phyloP scores from a whole-genome alignment of 169 alveolate genomes.

The Plasmodium gonderi region DNA sequence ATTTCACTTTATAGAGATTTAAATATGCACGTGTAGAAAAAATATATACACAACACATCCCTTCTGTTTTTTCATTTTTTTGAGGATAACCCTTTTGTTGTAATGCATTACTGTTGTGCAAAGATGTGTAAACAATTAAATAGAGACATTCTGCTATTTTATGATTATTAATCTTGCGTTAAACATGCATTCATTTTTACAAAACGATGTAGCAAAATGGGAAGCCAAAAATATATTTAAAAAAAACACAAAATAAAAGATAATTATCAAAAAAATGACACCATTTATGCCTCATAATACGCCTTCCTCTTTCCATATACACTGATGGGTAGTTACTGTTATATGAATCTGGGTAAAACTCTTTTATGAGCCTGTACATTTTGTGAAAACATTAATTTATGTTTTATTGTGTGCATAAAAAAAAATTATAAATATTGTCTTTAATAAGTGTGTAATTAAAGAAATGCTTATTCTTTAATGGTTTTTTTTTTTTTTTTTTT shows the following conservation, averaged over 20 bases:
- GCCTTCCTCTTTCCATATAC: not conserved
- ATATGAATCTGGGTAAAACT: not conserved
- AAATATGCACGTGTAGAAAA: not conserved
- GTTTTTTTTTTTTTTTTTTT: not conserved
- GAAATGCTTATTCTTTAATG: not conserved
- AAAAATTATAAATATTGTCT: not conserved
- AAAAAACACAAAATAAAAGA: not conserved
- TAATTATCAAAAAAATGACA: not conserved
- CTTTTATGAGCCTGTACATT: not conserved
- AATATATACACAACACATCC: not conserved
- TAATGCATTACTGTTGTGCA: not conserved
- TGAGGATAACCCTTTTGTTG: not conserved
- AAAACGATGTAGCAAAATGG: not conserved
- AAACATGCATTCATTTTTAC: not conserved
- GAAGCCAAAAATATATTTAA: not conserved
- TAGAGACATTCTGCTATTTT: not conserved
- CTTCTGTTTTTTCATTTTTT: not conserved
- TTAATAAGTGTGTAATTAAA: constrained; percentile 12
- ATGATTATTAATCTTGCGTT: not conserved
- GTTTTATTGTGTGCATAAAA: not conserved
- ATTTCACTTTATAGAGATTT: not conserved
- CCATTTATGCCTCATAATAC: not conserved
- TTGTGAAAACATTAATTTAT: not conserved
- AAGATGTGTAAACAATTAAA: not conserved
- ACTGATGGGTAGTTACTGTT: not conserved